Percentiles rank a stretch among this genome's conserved stretches.
Evolutionary conservation across 495 filamentous ascomycete species (phyloP).

Genomic region (Lasiosphaeria ovina): DNA sequence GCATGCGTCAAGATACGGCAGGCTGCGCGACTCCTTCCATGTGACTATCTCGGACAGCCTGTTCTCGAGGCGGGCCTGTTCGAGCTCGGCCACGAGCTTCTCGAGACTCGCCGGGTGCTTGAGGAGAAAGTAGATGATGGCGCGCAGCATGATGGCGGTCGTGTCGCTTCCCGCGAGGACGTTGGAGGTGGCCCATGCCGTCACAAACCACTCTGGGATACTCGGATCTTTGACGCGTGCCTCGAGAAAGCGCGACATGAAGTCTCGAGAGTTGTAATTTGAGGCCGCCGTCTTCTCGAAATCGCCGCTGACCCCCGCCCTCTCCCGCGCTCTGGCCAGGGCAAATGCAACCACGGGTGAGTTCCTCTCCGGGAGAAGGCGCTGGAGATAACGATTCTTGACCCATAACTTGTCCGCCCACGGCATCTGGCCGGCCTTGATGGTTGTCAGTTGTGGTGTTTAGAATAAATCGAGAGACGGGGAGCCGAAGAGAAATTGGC

Average conservation of each 20-base stretch:
- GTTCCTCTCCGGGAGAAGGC: slow-evolving; percentile 5
- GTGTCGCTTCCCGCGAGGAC: slow-evolving; percentile 63
- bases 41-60: slow-evolving; percentile 32
- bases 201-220: slow-evolving; percentile 32
- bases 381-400: slow-evolving; percentile 13
- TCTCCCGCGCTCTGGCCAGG: slow-evolving; percentile 11
- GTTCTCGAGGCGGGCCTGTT: slow-evolving; percentile 29
- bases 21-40: slow-evolving; percentile 35
- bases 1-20: slow-evolving; percentile 49
- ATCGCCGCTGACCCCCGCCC: slow-evolving; percentile 2
- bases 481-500: not conserved
- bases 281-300: not conserved
- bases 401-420: slow-evolving; percentile 14
- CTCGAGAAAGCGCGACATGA: slow-evolving; percentile 18
- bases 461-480: not conserved
- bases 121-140: slow-evolving; percentile 54
- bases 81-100: slow-evolving; percentile 56
- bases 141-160: slow-evolving; percentile 57
- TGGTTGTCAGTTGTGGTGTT: not conserved
- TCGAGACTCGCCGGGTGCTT: slow-evolving; percentile 43
- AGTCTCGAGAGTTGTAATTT: slow-evolving; percentile 14
- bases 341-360: slow-evolving; percentile 14
- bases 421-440: slow-evolving; percentile 15
- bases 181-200: slow-evolving; percentile 38
- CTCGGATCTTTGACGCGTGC: slow-evolving; percentile 3